Conservation (phyloP, 257 asterid species). For the Gentiana straminea region DNA sequence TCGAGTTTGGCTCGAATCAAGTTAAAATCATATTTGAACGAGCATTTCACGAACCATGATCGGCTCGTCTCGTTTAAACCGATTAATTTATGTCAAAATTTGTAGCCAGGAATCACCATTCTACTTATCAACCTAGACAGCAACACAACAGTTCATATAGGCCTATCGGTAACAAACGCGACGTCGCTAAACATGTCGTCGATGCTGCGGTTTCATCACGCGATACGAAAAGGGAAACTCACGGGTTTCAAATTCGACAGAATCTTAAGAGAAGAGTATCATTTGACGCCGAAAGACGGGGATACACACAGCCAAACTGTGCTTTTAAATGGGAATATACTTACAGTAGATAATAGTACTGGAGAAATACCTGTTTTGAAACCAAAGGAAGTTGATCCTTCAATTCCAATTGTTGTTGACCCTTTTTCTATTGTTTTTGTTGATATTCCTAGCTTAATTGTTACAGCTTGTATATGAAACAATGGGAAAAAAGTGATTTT, state of each 20-base stretch:
- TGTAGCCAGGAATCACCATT: constrained; percentile 58
- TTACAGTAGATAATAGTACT: constrained; percentile 28
- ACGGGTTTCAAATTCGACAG: background rate
- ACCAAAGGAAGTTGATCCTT: constrained; percentile 31
- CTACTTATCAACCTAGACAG: constrained; percentile 70
- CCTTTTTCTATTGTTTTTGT: constrained; percentile 70
- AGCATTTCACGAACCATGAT: too few relatives aligned
- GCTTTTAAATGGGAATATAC: constrained; percentile 55
- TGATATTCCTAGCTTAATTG: constrained; percentile 38
- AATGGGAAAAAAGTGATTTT: too few relatives aligned
- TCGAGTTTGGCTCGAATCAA: too few relatives aligned
- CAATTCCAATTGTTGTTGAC: constrained; percentile 37
- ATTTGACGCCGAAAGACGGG: constrained; percentile 55
- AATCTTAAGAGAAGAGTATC: constrained; percentile 42
- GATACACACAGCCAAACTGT: constrained; percentile 68
- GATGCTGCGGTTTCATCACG: constrained; percentile 2
- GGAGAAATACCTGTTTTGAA: constrained; percentile 54
- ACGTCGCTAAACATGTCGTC: constrained; percentile 13
- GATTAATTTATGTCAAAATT: constrained; percentile 1
- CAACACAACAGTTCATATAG: constrained; percentile 34
- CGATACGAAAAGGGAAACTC: constrained; percentile 11
- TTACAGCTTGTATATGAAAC: constrained; percentile 45
- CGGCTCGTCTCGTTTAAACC: background rate
- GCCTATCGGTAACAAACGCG: constrained; percentile 28
- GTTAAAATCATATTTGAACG: too few relatives aligned